Percentiles rank a stretch among this genome's conserved stretches.
Evolutionary conservation across 2,329 filamentous ascomycete species (phyloP).

Genomic region (Trichoderma simmonsii): DNA sequence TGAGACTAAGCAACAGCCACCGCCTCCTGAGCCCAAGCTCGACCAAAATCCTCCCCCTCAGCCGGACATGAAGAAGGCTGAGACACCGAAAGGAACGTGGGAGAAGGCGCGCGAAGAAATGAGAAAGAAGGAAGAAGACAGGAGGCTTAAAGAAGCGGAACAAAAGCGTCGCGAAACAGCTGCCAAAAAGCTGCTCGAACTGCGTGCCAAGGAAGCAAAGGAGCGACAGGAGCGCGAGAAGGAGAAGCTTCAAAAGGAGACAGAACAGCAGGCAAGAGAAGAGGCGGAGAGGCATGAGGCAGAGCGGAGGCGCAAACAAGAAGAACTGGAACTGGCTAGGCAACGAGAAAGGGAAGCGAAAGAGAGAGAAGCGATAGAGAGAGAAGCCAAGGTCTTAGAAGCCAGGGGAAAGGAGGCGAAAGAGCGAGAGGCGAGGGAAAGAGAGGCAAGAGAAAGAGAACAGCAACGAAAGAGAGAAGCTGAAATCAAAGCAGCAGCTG

Average conservation of each 20-base stretch:
- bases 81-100: constrained; percentile 46
- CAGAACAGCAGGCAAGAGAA: constrained; percentile 36
- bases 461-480: constrained; percentile 28
- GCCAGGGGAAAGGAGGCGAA: constrained; percentile 39
- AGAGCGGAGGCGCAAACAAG: constrained; percentile 29
- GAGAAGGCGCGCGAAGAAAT: constrained; percentile 68
- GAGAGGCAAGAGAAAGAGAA: constrained; percentile 38
- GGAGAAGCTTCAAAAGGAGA: constrained; percentile 37
- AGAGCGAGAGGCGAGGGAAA: constrained; percentile 30
- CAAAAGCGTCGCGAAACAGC: constrained; percentile 58
- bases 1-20: constrained; percentile 4
- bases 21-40: not conserved
- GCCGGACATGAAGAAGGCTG: constrained; percentile 2
- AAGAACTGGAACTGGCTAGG: constrained; percentile 36
- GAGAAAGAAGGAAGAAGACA: constrained; percentile 60
- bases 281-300: constrained; percentile 35
- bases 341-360: constrained; percentile 39
- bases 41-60: not conserved
- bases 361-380: constrained; percentile 31
- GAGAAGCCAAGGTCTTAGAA: constrained; percentile 30
- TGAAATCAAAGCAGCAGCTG: constrained; percentile 4
- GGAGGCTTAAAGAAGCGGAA: constrained; percentile 58
- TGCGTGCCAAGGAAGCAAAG: constrained; percentile 54
- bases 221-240: constrained; percentile 44
- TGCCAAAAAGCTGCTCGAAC: constrained; percentile 49